A percentile compares a stretch with the other conserved stretches of the same genome.
Evolutionary conservation across 352 stramenopile genomes (phyloP).

Genomic region (Phytophthora podocarpi): DNA sequence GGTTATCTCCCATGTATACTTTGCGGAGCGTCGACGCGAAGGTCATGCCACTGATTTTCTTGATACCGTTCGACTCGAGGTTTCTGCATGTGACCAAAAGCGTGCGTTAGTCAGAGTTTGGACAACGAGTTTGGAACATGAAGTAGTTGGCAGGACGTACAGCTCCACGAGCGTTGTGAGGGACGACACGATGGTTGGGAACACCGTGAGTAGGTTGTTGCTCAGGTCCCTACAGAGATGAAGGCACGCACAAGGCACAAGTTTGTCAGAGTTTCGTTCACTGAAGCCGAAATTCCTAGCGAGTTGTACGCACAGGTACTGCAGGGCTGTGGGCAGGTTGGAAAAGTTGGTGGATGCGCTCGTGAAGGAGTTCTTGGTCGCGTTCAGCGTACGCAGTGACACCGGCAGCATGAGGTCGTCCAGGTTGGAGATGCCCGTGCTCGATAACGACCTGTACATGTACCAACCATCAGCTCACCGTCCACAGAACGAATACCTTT

Average conservation of each 20-base stretch:
- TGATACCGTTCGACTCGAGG: constrained; percentile 62
- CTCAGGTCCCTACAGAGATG: constrained; percentile 52
- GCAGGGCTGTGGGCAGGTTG: constrained; percentile 43
- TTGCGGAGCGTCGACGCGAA: constrained; percentile 60
- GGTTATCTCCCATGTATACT: constrained; percentile 50
- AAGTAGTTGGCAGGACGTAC: constrained; percentile 33
- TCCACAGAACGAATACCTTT: too few species aligned
- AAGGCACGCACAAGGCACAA: background rate
- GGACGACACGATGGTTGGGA: constrained; percentile 49
- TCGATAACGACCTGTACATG: constrained; percentile 46
- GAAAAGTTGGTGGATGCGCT: constrained; percentile 55
- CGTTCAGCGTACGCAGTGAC: constrained; percentile 53
- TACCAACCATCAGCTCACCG: constrained; percentile 1
- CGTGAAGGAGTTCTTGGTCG: constrained; percentile 57
- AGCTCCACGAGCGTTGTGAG: constrained; percentile 57
- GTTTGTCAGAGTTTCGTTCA: background rate
- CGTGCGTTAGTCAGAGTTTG: constrained; percentile 1
- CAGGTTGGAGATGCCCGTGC: constrained; percentile 51
- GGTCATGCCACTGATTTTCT: constrained; percentile 45
- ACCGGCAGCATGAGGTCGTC: constrained; percentile 46
- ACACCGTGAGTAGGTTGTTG: constrained; percentile 53
- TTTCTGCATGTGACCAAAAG: constrained; percentile 39
- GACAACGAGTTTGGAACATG: background rate
- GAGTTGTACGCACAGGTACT: constrained; percentile 51
- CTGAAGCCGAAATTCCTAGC: background rate